Evolutionary conservation across 2,329 filamentous ascomycete genomes (phyloP), one percentile per base, ranked within the genome.

Genomic region (Hypomyces perniciosus): DNA sequence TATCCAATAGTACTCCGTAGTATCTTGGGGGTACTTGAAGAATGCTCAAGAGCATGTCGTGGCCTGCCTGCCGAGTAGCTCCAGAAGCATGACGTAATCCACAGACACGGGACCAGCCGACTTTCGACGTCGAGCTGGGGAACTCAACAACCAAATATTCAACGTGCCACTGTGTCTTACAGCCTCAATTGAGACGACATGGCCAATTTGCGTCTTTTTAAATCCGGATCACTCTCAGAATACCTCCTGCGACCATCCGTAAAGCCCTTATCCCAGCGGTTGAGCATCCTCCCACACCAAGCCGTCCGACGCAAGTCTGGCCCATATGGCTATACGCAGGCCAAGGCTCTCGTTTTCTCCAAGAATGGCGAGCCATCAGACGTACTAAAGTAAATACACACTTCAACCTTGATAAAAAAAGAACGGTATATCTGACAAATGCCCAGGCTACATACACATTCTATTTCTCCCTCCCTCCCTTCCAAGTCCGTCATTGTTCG

Each of bases 321-420:
- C 0, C 79, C 81, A 0, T 91, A 89, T 65, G 88, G 88, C 61
- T 93, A 93, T 71, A 88, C 86, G 39, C 88, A 92, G 70, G 85
- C 88, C 57, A 91, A 90, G 73, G 81, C 85, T n/a, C 81, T 93
- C 57, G 82, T 88, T 43, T 90, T 88, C 68, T 80, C 81, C 38
- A 77, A 85, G 54, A 82, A 85, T 64, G 88, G 89, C 65, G 86
- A 91, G 65, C 88, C 88, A 1, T 75, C 77, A 39, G 81, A 89
- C 58, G 86, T 90, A 2, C 67, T 87, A 31, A 78, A 72, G 82
- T 84, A 65, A 43, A 73, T 57, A 30, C 29, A 8, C 8, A 20
- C 20, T 20, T 20, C 12, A 34, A 28, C 31, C 6, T 13, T 26
- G 20, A 20, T 9, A 2, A 6, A 5, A 5, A 8, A 13, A 20